Base-by-base conservation (phyloP, 495 filamentous ascomycete species). In the Aspergillus indologenus region DNA sequence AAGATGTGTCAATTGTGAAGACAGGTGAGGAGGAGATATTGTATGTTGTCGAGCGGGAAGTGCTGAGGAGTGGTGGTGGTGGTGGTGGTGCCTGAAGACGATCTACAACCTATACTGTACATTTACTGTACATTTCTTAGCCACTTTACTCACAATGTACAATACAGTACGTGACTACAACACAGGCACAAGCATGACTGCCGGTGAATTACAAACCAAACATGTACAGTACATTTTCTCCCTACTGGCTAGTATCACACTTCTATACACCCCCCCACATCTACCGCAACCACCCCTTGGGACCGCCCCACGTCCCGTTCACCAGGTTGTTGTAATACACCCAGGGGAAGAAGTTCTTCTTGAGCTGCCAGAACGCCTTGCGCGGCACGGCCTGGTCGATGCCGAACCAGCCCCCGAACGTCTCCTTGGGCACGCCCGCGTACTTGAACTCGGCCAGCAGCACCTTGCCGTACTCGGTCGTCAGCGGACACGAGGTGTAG, bases 301-400 rank as follows among this genome's bases (percentile, higher is more conserved):
- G 80, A 24, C 84, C 84, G 20, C 74, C 82, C 84, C 84, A 87
- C n/a, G 74, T 80, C 3, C 84, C 84, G 68, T 83, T 85, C 12
- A 86, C 76, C 81, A 85, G 82, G 9, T 72, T 76, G 15, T 80
- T 73, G 18, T 73, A 76, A 64, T 85, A 87, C 48, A 87, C 84
- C 83, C 83, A 86, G 0, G 84, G 84, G 77, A 89, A 89, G 63
- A 89, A 85, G 63, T 87, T 79, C 75, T 87, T 89, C 79, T 89
- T 89, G 52, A 89, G 56, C 55, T 87, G 72, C 51, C 86, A 89
- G 68, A 83, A 89, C 11, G 76, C 62, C 9, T 79, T 71, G 5
- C 80, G 75, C 0, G 86, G 85, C 15, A 59, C 66, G 14, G 73
- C 77, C 71, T 88, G 85, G 62, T 85, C 82, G 45, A 82, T 75